A percentile compares a stretch with the other conserved stretches of the same genome.
phyloP scores from a whole-genome alignment of 208 protist species.

The Trypanosoma lewisi region DNA sequence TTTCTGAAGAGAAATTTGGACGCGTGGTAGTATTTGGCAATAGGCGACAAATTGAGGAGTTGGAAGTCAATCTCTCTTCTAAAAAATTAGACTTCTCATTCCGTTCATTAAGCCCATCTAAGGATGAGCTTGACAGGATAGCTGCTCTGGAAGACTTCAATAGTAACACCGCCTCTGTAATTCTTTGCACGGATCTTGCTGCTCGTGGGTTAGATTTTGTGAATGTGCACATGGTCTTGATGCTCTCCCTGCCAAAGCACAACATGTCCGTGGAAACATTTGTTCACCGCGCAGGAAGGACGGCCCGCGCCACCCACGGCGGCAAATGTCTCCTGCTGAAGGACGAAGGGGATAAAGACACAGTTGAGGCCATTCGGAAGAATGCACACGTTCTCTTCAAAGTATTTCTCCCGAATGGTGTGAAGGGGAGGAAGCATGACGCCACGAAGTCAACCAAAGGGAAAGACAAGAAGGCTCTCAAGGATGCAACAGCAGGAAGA shows the following conservation, averaged over 20 bases:
- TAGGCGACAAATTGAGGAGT: slow-evolving; percentile 35
- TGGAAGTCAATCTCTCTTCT: slow-evolving; percentile 23
- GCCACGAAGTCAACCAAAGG: slow-evolving; percentile 4
- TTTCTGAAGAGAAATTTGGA: slow-evolving; percentile 40
- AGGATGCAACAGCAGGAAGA: background rate
- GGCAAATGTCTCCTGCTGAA: slow-evolving; percentile 91
- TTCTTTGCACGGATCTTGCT: slow-evolving; percentile 95
- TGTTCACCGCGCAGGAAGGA: slow-evolving; percentile 96
- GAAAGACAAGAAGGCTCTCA: background rate
- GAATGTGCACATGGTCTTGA: slow-evolving; percentile 93
- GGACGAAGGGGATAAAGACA: slow-evolving; percentile 38
- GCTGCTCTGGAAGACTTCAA: slow-evolving; percentile 86
- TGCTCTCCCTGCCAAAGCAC: slow-evolving; percentile 92
- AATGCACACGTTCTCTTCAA: slow-evolving; percentile 67
- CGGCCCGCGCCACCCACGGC: slow-evolving; percentile 85
- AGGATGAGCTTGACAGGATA: slow-evolving; percentile 74
- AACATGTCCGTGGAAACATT: slow-evolving; percentile 91
- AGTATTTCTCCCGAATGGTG: slow-evolving; percentile 23
- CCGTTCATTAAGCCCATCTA: slow-evolving; percentile 42
- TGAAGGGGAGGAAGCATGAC: slow-evolving; percentile 9
- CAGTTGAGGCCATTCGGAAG: slow-evolving; percentile 58
- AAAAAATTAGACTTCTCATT: slow-evolving; percentile 31
- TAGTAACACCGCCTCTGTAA: slow-evolving; percentile 49
- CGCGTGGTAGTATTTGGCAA: slow-evolving; percentile 79
- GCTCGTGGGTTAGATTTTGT: slow-evolving; percentile 95